Conservation (phyloP, 208 protist genomes). For the Trypanosoma conorhini region DNA sequence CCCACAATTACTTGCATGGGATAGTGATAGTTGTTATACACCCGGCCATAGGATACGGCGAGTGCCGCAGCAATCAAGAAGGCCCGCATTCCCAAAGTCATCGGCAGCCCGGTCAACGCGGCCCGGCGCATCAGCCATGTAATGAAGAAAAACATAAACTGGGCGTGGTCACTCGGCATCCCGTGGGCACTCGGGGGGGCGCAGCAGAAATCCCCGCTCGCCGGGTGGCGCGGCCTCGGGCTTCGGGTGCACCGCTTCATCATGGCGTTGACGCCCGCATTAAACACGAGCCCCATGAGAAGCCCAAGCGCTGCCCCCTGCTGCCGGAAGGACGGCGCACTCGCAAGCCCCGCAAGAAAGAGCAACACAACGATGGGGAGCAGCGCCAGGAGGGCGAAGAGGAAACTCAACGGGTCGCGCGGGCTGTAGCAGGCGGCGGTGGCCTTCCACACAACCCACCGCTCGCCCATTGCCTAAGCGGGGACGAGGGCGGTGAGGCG, state of each 20-base stretch:
- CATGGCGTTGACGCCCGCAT: conserved; percentile 42
- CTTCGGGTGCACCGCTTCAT: conserved; percentile 45
- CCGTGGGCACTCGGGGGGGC: conserved; percentile 36
- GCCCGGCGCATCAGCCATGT: conserved; percentile 43
- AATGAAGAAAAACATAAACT: conserved; percentile 78
- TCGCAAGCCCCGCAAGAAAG: conserved; percentile 62
- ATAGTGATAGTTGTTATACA: conserved; percentile 82
- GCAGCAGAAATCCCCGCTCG: conserved; percentile 17
- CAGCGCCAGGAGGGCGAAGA: conserved; percentile 58
- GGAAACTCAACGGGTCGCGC: conserved; percentile 48
- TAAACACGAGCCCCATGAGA: conserved; percentile 52
- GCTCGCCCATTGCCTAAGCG: not conserved
- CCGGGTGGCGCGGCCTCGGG: conserved; percentile 48
- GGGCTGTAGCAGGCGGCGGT: conserved; percentile 58
- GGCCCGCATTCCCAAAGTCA: conserved; percentile 10
- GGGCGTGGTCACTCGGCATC: conserved; percentile 80
- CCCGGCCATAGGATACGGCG: conserved; percentile 53
- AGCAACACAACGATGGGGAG: conserved; percentile 60
- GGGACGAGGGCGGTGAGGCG: not conserved
- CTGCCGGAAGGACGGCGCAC: conserved; percentile 36
- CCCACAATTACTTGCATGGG: conserved; percentile 59
- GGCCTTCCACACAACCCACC: conserved; percentile 52
- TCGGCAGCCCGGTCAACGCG: not conserved
- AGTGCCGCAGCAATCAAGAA: conserved; percentile 37
- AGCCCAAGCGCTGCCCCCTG: conserved; percentile 48